These are phyloP conservation scores for Apophysomyces sp. DNA, from an alignment of 371 early-diverging fungal genomes.

Conservation along the genomic window DNA sequence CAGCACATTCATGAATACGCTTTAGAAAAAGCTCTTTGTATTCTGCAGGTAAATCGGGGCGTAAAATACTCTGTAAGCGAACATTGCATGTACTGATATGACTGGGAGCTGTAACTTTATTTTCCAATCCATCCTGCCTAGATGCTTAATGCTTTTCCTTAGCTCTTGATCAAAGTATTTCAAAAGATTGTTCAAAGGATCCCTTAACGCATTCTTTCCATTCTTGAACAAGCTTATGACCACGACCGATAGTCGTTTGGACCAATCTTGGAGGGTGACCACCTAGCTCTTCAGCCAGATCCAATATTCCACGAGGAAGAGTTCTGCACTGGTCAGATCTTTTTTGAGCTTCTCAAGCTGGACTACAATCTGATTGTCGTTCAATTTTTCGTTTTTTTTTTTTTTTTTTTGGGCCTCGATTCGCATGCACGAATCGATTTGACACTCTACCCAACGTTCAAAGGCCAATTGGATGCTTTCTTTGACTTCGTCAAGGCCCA, in stretches of 20 bases:
- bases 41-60: background rate
- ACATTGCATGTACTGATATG: background rate
- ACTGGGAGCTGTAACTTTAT: background rate
- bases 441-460: background rate
- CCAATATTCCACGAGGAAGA: background rate
- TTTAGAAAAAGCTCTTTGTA: background rate
- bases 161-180: background rate
- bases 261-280: background rate
- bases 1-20: background rate
- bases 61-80: background rate
- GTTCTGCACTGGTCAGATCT: background rate
- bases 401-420: too few species aligned
- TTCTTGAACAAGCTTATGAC: background rate
- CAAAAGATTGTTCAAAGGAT: background rate
- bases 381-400: background rate
- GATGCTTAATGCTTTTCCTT: background rate
- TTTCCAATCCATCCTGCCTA: background rate
- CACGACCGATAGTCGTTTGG: background rate
- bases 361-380: background rate
- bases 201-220: background rate
- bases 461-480: background rate
- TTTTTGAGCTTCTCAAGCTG: background rate
- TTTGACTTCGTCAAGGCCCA: background rate
- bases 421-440: background rate
- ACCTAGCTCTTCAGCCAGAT: background rate